These are phyloP conservation scores for Pseudogymnoascus sp. DNA, from an alignment of 2,329 filamentous ascomycete species.

Conservation along the genomic window DNA sequence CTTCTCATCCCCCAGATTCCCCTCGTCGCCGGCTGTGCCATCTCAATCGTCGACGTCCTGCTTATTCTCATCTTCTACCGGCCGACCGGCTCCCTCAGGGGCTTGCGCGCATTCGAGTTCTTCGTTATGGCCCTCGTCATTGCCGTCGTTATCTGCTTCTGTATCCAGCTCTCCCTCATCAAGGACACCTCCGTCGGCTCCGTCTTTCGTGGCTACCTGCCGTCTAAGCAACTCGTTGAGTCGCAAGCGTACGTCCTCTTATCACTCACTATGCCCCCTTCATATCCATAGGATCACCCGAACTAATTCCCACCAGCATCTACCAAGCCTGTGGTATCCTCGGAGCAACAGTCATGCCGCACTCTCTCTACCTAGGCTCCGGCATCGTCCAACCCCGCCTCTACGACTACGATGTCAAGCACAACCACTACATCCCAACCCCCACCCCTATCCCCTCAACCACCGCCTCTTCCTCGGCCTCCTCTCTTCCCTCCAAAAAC, in stretches of 20 bases:
- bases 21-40: conserved; percentile 58
- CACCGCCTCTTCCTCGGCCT: conserved; percentile 17
- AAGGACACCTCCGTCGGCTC: conserved; percentile 45
- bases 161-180: conserved; percentile 59
- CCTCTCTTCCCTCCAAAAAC: conserved; percentile 36
- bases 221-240: conserved; percentile 50
- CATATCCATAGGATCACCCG: not conserved
- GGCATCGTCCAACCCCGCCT: conserved; percentile 62
- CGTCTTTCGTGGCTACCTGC: conserved; percentile 58
- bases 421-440: conserved; percentile 39
- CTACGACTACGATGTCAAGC: conserved; percentile 51
- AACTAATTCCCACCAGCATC: conserved; percentile 27
- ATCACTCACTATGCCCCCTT: not conserved
- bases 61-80: conserved; percentile 60
- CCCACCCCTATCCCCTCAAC: conserved; percentile 11
- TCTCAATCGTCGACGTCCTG: conserved; percentile 62
- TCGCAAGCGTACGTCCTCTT: conserved; percentile 39
- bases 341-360: conserved; percentile 68
- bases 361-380: conserved; percentile 60
- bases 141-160: conserved; percentile 64
- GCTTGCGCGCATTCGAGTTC: conserved; percentile 54
- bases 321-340: conserved; percentile 71
- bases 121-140: conserved; percentile 57
- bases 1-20: conserved; percentile 56
- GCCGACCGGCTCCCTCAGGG: conserved; percentile 49